Evolutionary conservation across 2,329 filamentous ascomycete species (phyloP).

Genomic region (Triangularia verruculosa): DNA sequence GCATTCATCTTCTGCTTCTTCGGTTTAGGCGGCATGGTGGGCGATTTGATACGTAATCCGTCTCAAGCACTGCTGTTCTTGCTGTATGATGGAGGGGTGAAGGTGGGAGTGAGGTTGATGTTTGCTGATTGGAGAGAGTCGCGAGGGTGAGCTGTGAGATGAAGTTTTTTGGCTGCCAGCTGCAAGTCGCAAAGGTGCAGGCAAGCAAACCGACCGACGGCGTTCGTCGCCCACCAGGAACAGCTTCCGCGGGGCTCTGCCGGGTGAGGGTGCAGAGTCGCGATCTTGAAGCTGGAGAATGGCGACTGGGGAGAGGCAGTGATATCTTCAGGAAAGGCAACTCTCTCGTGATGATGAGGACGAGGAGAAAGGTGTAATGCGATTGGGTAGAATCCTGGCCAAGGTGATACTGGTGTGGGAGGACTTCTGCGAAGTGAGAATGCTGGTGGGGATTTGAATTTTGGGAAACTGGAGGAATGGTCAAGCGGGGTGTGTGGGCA

Average conservation of each 20-base stretch:
- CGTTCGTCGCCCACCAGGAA: constrained; percentile 18
- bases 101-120: not conserved
- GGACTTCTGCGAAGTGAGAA: constrained; percentile 9
- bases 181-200: not conserved
- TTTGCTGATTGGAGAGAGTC: not conserved
- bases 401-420: constrained; percentile 26
- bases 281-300: not conserved
- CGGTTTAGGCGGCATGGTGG: constrained; percentile 22
- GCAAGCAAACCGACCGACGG: not conserved
- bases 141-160: not conserved
- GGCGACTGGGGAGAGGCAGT: not conserved
- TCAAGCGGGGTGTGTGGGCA: constrained; percentile 27
- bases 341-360: not conserved
- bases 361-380: constrained; percentile 23
- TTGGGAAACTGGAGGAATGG: constrained; percentile 19
- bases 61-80: not conserved
- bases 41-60: not conserved
- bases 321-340: not conserved
- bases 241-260: not conserved
- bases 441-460: constrained; percentile 17
- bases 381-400: constrained; percentile 26
- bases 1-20: constrained; percentile 25
- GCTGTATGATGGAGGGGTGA: not conserved
- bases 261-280: not conserved
- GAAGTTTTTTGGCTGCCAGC: not conserved